These are phyloP conservation scores for Raddia guianensis DNA, from an alignment of 176 grass and related monocot genomes.

Conservation along the genomic window DNA sequence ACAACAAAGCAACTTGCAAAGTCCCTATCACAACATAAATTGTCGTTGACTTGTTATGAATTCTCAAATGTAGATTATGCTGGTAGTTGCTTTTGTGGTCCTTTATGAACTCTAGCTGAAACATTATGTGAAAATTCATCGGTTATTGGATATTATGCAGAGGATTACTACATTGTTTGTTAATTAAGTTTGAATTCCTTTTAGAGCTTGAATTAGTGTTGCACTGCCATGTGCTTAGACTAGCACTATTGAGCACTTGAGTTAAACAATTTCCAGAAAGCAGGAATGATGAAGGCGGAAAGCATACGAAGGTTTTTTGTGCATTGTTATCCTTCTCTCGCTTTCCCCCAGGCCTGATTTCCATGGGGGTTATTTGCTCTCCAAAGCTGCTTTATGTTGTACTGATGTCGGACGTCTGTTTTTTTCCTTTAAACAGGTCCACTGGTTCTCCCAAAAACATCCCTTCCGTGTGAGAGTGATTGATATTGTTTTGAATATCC, in stretches of 20 bases:
- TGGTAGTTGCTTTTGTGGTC: conserved; percentile 4
- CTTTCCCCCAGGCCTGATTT: neutral
- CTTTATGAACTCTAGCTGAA: conserved; percentile 31
- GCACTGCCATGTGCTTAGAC: neutral
- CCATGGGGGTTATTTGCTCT: neutral
- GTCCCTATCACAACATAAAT: conserved; percentile 39
- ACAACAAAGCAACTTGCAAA: conserved; percentile 79
- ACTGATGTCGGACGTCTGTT: neutral
- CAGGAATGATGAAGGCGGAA: neutral
- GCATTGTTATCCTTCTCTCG: neutral
- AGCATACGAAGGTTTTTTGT: neutral
- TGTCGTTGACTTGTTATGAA: neutral
- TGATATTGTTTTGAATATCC: neutral
- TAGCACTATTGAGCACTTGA: neutral
- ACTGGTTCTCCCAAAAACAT: neutral
- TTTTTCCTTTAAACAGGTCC: neutral
- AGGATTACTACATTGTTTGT: neutral
- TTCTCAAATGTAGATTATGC: conserved; percentile 42
- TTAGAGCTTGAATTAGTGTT: neutral
- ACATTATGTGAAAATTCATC: conserved; percentile 13
- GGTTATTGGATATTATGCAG: neutral
- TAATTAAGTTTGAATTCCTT: neutral
- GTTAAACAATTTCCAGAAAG: conserved; percentile 5
- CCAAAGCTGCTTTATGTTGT: neutral
- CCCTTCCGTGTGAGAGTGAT: neutral